These are phyloP conservation scores for Coemansia asiatica DNA, from an alignment of 192 early-diverging fungal species.

Conservation along the genomic window DNA sequence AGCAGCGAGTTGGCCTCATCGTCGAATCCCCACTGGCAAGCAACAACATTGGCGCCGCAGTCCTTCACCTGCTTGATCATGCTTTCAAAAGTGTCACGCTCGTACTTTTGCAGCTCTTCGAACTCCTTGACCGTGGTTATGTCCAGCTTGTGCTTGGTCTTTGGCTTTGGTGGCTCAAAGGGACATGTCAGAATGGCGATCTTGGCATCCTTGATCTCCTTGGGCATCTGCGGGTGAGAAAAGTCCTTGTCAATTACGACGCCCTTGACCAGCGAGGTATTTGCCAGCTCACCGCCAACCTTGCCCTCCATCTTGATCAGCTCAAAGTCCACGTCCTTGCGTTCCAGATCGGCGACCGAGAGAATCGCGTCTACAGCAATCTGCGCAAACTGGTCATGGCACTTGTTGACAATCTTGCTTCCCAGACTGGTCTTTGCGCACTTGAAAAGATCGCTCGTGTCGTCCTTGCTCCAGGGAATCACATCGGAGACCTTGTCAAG, in stretches of 20 bases:
- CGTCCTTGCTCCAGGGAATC: constrained; percentile 78
- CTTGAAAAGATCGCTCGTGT: constrained; percentile 84
- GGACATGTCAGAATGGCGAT: constrained; percentile 99
- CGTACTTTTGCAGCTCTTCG: constrained; percentile 94
- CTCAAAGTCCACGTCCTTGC: constrained; percentile 99
- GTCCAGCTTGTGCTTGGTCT: constrained; percentile 99
- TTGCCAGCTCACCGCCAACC: constrained; percentile 92
- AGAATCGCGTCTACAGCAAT: constrained; percentile 98
- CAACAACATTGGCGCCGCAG: constrained; percentile 95
- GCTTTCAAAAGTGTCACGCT: constrained; percentile 92
- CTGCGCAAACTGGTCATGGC: constrained; percentile 95
- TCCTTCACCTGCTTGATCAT: constrained; percentile 99
- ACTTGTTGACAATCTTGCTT: constrained; percentile 99
- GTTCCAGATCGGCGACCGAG: constrained; percentile 96
- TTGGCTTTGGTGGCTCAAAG: constrained; percentile 99
- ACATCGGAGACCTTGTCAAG: constrained; percentile 90
- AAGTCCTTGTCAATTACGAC: constrained; percentile 99
- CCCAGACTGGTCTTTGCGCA: constrained; percentile 97
- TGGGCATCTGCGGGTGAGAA: constrained; percentile 99
- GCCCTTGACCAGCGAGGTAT: constrained; percentile 92
- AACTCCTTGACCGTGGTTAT: constrained; percentile 98
- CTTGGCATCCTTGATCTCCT: constrained; percentile 91
- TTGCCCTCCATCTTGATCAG: constrained; percentile 99
- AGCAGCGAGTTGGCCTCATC: constrained; percentile 99
- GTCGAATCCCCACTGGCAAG: constrained; percentile 99